These are phyloP conservation scores for Grigorovia humatica DNA, from an alignment of 805 yeast species.

Conservation along the genomic window DNA sequence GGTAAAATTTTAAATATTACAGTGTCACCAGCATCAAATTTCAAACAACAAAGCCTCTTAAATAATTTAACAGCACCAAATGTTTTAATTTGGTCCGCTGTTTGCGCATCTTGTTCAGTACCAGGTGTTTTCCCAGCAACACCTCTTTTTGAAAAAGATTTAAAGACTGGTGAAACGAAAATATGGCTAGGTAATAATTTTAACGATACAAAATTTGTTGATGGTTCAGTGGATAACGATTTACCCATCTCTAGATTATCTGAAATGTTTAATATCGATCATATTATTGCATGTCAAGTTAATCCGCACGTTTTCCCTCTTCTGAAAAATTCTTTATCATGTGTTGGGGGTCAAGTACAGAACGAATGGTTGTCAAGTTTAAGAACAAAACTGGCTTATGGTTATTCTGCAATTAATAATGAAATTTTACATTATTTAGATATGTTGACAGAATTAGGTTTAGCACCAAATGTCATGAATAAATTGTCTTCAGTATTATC, in stretches of 20 bases:
- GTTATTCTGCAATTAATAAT: constrained; percentile 49
- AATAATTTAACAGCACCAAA: constrained; percentile 75
- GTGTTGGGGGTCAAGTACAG: constrained; percentile 61
- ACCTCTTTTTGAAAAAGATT: constrained; percentile 73
- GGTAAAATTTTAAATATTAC: constrained; percentile 90
- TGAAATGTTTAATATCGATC: constrained; percentile 96
- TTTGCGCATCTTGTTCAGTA: constrained; percentile 86
- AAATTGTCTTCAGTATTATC: constrained; percentile 66
- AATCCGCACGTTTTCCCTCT: constrained; percentile 94
- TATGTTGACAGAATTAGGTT: constrained; percentile 63
- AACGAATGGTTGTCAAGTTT: constrained; percentile 47
- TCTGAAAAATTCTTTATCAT: constrained; percentile 53
- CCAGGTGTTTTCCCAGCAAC: constrained; percentile 88
- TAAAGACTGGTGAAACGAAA: constrained; percentile 55
- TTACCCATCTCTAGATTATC: constrained; percentile 81
- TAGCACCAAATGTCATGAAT: constrained; percentile 61
- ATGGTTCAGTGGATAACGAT: constrained; percentile 94
- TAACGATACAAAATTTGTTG: constrained; percentile 59
- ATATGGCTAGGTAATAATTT: constrained; percentile 71
- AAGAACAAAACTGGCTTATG: constrained; percentile 40
- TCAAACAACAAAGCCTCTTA: constrained; percentile 81
- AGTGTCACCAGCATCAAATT: constrained; percentile 82
- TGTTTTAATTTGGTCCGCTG: constrained; percentile 78
- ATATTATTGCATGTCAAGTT: constrained; percentile 94
- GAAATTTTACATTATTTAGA: constrained; percentile 75